Base-by-base conservation (phyloP, 2,329 filamentous ascomycete genomes). In the Pestalotiopsis sp. region DNA sequence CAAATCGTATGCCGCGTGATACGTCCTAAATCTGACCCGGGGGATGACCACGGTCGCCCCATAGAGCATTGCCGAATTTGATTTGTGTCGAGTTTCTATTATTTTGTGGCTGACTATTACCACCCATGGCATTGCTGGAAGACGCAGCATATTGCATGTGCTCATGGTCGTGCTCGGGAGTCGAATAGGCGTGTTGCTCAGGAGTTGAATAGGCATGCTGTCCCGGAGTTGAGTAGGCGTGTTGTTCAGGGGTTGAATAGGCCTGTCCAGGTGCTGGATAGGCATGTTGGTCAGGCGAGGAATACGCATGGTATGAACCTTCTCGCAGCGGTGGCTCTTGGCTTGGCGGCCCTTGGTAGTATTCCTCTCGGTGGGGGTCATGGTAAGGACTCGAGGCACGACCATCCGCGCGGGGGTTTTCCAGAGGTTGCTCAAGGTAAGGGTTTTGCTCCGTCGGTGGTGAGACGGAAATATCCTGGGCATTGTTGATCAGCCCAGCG, bases 401-500 rank as follows among this genome's bases (percentile, higher is more conserved):
- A 62, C 36, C 27, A 41, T 66, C 63, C 25, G 60, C 6, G 52
- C 64, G 31, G 9, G 61, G 61, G 20, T 64, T 52, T n/a, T 64
- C 61, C 38, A 49, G 61, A 45, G 61, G 61, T n/a, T 64, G 36
- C 39, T 64, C 61, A 27, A 49, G 61, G 20, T 64, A 64, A 3
- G 61, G 61, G 62, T 74, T 75, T 7, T 75, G 70, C 65, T 66
- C 58, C 61, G 69, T 68, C 67, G 67, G 55, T 60, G 68, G 68
- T 23, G 68, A 68, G 7, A 39, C 69, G 20, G 76, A 74, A 67
- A 77, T 75, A 23, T 74, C 74, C 70, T 82, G 81, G 1, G 81
- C 81, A 67, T 83, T 76, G 7, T 81, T 80, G 67, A 85, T 83
- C 39, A 86, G 79, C 2, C 83, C 83, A 3, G 78, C 79, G 41